Evolutionary conservation across 2,329 filamentous ascomycete genomes (phyloP).

Genomic region (Aspergillus novoparasiticus): DNA sequence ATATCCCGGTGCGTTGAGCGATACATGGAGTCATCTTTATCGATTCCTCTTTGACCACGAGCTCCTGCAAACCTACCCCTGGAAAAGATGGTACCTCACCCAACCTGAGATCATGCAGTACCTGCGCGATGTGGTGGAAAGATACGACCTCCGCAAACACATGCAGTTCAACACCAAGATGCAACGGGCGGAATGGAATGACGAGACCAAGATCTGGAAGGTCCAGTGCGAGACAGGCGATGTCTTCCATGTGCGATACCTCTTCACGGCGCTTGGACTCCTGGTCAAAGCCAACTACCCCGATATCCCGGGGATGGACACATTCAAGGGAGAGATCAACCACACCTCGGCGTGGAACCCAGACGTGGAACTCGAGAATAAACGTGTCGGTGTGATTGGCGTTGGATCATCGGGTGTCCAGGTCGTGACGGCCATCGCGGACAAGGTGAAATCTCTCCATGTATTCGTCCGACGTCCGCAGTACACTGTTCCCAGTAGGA

Average conservation of each 20-base stretch:
- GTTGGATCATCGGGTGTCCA: slow-evolving; percentile 32
- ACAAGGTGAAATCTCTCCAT: slow-evolving; percentile 28
- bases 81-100: slow-evolving; percentile 6
- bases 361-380: slow-evolving; percentile 46
- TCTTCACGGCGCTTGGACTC: slow-evolving; percentile 22
- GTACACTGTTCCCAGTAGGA: slow-evolving; percentile 37
- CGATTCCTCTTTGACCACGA: slow-evolving; percentile 28
- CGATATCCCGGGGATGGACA: slow-evolving; percentile 52
- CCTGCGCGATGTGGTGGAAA: slow-evolving; percentile 28
- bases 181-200: slow-evolving; percentile 17
- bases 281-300: slow-evolving; percentile 53
- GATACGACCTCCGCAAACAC: slow-evolving; percentile 21
- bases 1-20: slow-evolving; percentile 49
- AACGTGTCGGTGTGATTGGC: slow-evolving; percentile 53
- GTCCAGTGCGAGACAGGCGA: slow-evolving; percentile 11
- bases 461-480: slow-evolving; percentile 43
- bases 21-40: slow-evolving; percentile 35
- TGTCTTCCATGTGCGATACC: slow-evolving; percentile 9
- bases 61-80: slow-evolving; percentile 18
- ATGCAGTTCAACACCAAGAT: slow-evolving; percentile 25
- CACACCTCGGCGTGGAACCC: slow-evolving; percentile 58
- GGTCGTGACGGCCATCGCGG: slow-evolving; percentile 29
- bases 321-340: slow-evolving; percentile 55
- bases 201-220: slow-evolving; percentile 16
- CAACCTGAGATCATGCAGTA: slow-evolving; percentile 33